A percentile compares a stretch with the other conserved stretches of the same genome.
Evolutionary conservation across 139 green algal genomes (phyloP).

Genomic region (Volvox africanus): DNA sequence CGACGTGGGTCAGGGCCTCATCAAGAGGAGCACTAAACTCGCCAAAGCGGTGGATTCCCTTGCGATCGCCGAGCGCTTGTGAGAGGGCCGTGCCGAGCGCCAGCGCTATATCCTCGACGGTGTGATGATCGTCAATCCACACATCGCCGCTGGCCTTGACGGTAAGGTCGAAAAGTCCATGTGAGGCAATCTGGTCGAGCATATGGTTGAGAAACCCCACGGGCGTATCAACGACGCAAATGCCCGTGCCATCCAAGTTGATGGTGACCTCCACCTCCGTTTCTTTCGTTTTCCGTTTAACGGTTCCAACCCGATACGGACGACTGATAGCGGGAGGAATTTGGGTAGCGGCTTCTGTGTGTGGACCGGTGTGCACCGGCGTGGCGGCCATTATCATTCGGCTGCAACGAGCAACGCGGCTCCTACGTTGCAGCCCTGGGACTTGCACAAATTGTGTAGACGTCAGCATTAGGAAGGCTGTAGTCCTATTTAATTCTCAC

Average conservation of each 20-base stretch:
- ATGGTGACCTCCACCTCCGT: constrained; percentile 92
- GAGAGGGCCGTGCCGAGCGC: constrained; percentile 77
- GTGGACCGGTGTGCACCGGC: not conserved
- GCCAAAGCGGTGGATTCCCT: constrained; percentile 96
- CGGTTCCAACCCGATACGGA: constrained; percentile 13
- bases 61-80: constrained; percentile 91
- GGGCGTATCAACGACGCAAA: constrained; percentile 78
- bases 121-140: constrained; percentile 99
- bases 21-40: constrained; percentile 95
- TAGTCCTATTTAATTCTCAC: too few relatives aligned
- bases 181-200: constrained; percentile 96
- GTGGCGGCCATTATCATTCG: constrained; percentile 16
- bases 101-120: constrained; percentile 96
- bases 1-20: constrained; percentile 93
- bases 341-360: not conserved
- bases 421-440: not conserved
- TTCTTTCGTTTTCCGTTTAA: constrained; percentile 91
- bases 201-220: constrained; percentile 99
- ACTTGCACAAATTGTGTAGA: not conserved
- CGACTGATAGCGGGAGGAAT: not conserved
- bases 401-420: not conserved
- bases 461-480: too few relatives aligned
- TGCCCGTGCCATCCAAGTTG: constrained; percentile 93
- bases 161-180: constrained; percentile 89
- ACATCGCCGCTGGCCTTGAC: constrained; percentile 91